Evolutionary conservation across 108 stramenopile species (phyloP).

Genomic region (Conticribra guillardii): DNA sequence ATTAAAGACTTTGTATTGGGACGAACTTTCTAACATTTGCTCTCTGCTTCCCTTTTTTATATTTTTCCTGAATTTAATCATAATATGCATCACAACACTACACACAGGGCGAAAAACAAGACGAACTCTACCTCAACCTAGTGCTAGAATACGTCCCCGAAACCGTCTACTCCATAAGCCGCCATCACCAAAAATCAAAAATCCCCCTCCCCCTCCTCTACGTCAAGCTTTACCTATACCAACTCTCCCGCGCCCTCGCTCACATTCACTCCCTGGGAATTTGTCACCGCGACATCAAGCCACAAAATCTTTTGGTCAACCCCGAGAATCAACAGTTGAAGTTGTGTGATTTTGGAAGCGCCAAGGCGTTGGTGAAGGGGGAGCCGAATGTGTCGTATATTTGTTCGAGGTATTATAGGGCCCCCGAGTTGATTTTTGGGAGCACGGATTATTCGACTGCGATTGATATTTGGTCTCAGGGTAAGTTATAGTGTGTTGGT

Average conservation of each 20-base stretch:
- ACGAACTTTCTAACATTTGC: too few species aligned
- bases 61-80: too few species aligned
- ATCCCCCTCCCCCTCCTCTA: constrained; percentile 85
- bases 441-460: constrained; percentile 97
- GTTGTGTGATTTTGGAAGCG: constrained; percentile 98
- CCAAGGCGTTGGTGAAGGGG: constrained; percentile 93
- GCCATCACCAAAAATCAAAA: constrained; percentile 93
- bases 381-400: constrained; percentile 98
- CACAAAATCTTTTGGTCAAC: constrained; percentile 97
- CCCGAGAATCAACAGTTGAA: constrained; percentile 94
- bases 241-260: constrained; percentile 94
- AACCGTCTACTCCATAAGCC: constrained; percentile 95
- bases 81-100: too few species aligned
- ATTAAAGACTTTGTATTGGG: too few species aligned
- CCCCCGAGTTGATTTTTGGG: constrained; percentile 99
- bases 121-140: constrained; percentile 97
- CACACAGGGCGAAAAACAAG: constrained; percentile 87
- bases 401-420: constrained; percentile 97
- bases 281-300: constrained; percentile 99
- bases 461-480: constrained; percentile 92
- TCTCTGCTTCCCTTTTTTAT: too few species aligned
- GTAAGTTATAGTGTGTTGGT: constrained; percentile 19
- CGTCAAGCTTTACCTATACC: constrained; percentile 98
- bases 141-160: constrained; percentile 99
- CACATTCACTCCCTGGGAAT: constrained; percentile 97